phyloP scores from a whole-genome alignment of 2,329 filamentous ascomycete genomes.

The Colletotrichum gigasporum region DNA sequence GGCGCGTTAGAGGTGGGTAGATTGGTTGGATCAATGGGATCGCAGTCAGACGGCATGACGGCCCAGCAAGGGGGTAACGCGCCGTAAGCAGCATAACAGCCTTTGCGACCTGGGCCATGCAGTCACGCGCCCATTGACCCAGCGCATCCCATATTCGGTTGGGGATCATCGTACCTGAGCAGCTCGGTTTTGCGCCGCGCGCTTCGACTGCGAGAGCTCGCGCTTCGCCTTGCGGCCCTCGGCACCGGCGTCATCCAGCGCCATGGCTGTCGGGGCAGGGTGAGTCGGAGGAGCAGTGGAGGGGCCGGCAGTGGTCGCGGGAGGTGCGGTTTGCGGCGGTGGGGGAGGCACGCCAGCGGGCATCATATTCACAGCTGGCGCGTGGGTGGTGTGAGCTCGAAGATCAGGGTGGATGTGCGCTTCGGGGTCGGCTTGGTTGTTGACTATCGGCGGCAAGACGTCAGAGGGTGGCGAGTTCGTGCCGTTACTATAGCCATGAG shows the following conservation, averaged over 20 bases:
- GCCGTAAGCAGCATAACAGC: background rate
- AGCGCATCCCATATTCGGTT: background rate
- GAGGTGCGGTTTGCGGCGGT: conserved; percentile 24
- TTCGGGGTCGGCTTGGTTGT: conserved; percentile 49
- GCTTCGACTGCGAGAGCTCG: conserved; percentile 93
- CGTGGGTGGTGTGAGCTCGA: conserved; percentile 41
- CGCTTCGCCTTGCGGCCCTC: conserved; percentile 83
- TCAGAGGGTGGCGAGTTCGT: conserved; percentile 46
- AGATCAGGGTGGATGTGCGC: conserved; percentile 60
- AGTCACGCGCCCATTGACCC: conserved; percentile 8
- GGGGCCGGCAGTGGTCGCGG: conserved; percentile 22
- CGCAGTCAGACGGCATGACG: conserved; percentile 29
- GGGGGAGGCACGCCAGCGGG: conserved; percentile 36
- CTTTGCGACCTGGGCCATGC: background rate
- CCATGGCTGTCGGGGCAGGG: conserved; percentile 38
- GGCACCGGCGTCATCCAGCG: conserved; percentile 46
- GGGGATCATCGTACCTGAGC: conserved; percentile 75
- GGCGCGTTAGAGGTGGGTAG: background rate
- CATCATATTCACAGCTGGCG: conserved; percentile 44
- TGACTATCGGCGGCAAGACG: conserved; percentile 43
- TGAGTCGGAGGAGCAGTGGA: conserved; percentile 39
- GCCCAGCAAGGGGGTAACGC: background rate
- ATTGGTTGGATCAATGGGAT: background rate
- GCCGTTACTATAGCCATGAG: conserved; percentile 56
- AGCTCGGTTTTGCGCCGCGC: conserved; percentile 94